Percentiles rank a stretch among this genome's conserved stretches.
Conservation (phyloP, 768 basidiomycete species). For the Asterophora lycoperdoides region DNA sequence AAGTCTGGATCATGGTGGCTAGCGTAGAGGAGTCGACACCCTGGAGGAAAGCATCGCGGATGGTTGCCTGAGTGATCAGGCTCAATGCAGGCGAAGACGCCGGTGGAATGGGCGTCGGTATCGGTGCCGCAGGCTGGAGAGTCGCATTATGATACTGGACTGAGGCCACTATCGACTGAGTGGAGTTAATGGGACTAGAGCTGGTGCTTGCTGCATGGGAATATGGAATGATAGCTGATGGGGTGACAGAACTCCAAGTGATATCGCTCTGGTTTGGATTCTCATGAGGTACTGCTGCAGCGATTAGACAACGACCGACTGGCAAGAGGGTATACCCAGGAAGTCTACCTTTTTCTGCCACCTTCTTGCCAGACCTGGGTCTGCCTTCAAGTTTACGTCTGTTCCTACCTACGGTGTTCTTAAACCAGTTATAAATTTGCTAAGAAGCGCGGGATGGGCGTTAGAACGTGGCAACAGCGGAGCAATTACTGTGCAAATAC, state of each 20-base stretch:
- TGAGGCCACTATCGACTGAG: conserved; percentile 30
- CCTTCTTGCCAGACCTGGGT: conserved; percentile 47
- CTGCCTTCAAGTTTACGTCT: conserved; percentile 55
- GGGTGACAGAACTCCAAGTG: conserved; percentile 35
- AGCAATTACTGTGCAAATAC: conserved; percentile 27
- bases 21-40: conserved; percentile 45
- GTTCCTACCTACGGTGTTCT: conserved; percentile 62
- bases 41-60: conserved; percentile 46
- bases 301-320: conserved; percentile 8
- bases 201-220: conserved; percentile 31
- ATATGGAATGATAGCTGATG: conserved; percentile 37
- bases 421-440: conserved; percentile 76
- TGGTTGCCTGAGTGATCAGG: conserved; percentile 28
- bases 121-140: conserved; percentile 32
- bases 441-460: conserved; percentile 23
- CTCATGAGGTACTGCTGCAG: conserved; percentile 8
- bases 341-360: conserved; percentile 44
- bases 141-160: conserved; percentile 41
- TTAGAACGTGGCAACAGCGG: conserved; percentile 9
- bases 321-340: neutral
- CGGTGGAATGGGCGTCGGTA: conserved; percentile 21
- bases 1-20: conserved; percentile 51
- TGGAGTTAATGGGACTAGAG: conserved; percentile 30
- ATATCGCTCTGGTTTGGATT: conserved; percentile 23
- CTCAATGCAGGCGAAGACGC: conserved; percentile 20